Evolutionary conservation across 164 flowering plant genomes (phyloP).

Genomic region (Protea cynaroides): DNA sequence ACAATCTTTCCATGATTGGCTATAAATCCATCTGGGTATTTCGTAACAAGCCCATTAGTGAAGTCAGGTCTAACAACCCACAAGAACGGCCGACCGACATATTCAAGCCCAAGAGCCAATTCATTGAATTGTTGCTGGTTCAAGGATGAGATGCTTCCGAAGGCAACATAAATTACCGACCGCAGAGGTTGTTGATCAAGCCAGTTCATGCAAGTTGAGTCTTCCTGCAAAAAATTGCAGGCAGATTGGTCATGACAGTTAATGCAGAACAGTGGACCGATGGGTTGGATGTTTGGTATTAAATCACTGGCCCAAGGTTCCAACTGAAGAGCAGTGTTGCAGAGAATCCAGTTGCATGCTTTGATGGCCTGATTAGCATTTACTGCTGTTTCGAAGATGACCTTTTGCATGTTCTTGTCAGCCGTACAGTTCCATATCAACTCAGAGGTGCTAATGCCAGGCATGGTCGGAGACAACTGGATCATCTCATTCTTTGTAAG

Average conservation of each 20-base stretch:
- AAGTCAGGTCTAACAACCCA: conserved; percentile 46
- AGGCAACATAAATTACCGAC: conserved; percentile 49
- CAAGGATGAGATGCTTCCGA: conserved; percentile 38
- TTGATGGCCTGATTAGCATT: too few species aligned
- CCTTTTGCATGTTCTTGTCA: too few species aligned
- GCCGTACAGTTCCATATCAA: too few species aligned
- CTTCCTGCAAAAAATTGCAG: conserved; percentile 31
- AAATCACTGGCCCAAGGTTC: conserved; percentile 22
- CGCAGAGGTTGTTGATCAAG: conserved; percentile 25
- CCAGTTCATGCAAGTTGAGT: conserved; percentile 40
- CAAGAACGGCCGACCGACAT: conserved; percentile 31
- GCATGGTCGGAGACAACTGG: too few species aligned
- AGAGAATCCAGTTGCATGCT: conserved; percentile 7
- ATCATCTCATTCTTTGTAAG: too few species aligned
- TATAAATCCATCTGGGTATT: conserved; percentile 30
- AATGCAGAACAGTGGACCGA: conserved; percentile 28
- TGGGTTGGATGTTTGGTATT: conserved; percentile 22
- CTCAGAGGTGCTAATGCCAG: too few species aligned
- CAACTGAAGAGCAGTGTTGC: conserved; percentile 35
- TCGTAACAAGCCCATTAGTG: conserved; percentile 7
- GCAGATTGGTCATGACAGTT: conserved; percentile 1
- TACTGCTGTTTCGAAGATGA: too few species aligned
- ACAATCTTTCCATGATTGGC: conserved; percentile 30
- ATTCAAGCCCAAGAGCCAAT: conserved; percentile 47
- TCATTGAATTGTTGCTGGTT: conserved; percentile 33